phyloP scores from a whole-genome alignment of 2,329 filamentous ascomycete genomes.

The Clonostachys sp. region DNA sequence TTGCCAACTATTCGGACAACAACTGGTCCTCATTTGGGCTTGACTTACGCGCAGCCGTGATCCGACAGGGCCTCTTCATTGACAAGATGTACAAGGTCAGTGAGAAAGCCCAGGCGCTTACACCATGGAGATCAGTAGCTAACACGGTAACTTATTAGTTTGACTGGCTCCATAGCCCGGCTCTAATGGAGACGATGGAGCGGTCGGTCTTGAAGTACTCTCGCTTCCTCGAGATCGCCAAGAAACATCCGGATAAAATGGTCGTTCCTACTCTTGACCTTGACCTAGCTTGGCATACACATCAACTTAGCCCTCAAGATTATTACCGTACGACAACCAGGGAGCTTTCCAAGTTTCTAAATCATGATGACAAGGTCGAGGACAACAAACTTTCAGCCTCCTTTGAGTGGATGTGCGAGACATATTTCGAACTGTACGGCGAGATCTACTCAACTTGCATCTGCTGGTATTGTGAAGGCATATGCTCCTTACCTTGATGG shows the following conservation, averaged over 20 bases:
- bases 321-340: slow-evolving; percentile 15
- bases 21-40: background rate
- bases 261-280: slow-evolving; percentile 35
- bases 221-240: background rate
- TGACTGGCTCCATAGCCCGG: background rate
- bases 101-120: background rate
- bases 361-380: slow-evolving; percentile 32
- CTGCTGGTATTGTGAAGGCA: slow-evolving; percentile 28
- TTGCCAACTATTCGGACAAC: background rate
- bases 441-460: slow-evolving; percentile 25
- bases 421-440: slow-evolving; percentile 22
- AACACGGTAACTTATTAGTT: background rate
- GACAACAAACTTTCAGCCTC: slow-evolving; percentile 14
- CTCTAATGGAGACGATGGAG: background rate
- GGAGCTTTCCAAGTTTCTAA: slow-evolving; percentile 16
- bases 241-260: background rate
- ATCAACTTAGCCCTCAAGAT: slow-evolving; percentile 23
- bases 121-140: too few species aligned
- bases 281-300: slow-evolving; percentile 37
- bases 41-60: background rate
- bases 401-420: slow-evolving; percentile 16
- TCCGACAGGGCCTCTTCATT: slow-evolving; percentile 29
- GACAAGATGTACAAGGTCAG: slow-evolving; percentile 27
- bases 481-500: background rate
- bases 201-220: background rate